phyloP scores from a whole-genome alignment of 2,329 filamentous ascomycete species.

The Ophiostoma tasmaniense region DNA sequence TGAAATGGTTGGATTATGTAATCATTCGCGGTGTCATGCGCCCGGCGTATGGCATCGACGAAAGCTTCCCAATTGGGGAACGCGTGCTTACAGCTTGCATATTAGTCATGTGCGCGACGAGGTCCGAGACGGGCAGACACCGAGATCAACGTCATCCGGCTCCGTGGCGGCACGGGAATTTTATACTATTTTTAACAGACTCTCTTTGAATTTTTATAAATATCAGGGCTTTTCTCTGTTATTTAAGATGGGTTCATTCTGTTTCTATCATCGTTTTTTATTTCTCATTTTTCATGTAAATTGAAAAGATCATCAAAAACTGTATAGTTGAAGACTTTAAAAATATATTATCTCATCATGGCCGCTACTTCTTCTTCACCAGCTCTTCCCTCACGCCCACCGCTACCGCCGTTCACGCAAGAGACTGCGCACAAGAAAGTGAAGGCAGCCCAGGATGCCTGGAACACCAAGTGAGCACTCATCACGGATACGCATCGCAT shows the following conservation, averaged over 20 bases:
- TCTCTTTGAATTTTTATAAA: neutral
- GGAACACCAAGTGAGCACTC: slow-evolving; percentile 61
- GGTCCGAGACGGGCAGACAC: neutral
- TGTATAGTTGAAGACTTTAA: neutral
- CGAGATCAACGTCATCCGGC: neutral
- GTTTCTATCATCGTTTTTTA: neutral
- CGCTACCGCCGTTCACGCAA: slow-evolving; percentile 62
- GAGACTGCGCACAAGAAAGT: slow-evolving; percentile 68
- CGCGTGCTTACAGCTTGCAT: neutral
- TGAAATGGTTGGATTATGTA: neutral
- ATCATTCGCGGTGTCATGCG: neutral
- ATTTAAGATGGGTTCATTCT: neutral
- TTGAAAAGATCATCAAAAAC: neutral
- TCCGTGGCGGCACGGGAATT: neutral
- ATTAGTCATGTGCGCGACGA: neutral
- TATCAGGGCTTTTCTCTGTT: neutral
- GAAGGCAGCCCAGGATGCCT: slow-evolving; percentile 73
- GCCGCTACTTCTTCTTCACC: slow-evolving; percentile 3
- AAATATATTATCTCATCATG: neutral
- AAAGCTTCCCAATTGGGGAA: slow-evolving; percentile 8
- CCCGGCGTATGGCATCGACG: neutral
- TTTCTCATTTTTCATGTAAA: neutral
- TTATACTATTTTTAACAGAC: neutral
- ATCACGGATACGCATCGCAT: neutral
- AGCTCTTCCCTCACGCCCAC: slow-evolving; percentile 29